phyloP scores from a whole-genome alignment of 805 yeast species.

The Saccharomycopsis lassenensis region DNA sequence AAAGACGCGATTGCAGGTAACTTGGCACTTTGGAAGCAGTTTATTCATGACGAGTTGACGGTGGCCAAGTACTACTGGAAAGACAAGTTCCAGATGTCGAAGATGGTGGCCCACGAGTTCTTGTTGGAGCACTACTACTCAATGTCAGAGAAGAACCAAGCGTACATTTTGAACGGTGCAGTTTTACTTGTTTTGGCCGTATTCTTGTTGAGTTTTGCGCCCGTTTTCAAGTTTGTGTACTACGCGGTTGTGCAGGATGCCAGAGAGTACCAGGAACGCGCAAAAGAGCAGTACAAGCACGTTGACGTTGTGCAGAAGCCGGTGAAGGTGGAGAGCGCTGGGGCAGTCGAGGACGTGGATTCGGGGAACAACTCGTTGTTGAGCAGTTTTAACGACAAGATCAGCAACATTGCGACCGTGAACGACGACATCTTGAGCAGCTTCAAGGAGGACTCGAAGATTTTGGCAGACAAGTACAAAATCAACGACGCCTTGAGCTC shows the following conservation, averaged over 20 bases:
- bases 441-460: slow-evolving; percentile 1
- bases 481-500: too few species aligned
- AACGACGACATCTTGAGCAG: neutral
- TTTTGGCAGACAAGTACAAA: neutral
- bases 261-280: slow-evolving; percentile 9
- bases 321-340: neutral
- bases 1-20: too few species aligned
- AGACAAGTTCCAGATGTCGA: too few species aligned
- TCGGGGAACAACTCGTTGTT: slow-evolving; percentile 1
- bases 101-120: slow-evolving; percentile 3
- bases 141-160: slow-evolving; percentile 5
- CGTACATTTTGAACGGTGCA: neutral
- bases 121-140: slow-evolving; percentile 9
- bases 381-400: slow-evolving; percentile 3
- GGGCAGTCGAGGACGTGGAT: neutral
- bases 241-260: slow-evolving; percentile 7
- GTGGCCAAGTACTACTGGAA: too few species aligned
- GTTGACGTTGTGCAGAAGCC: slow-evolving; percentile 1
- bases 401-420: neutral
- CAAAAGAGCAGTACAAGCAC: slow-evolving; percentile 7
- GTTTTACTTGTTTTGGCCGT: neutral
- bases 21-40: too few species aligned
- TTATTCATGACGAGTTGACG: too few species aligned
- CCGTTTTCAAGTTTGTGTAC: neutral
- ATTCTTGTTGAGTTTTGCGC: slow-evolving; percentile 1